Evolutionary conservation across 441 rosid genomes (phyloP).

Genomic region (Brassica balearica): DNA sequence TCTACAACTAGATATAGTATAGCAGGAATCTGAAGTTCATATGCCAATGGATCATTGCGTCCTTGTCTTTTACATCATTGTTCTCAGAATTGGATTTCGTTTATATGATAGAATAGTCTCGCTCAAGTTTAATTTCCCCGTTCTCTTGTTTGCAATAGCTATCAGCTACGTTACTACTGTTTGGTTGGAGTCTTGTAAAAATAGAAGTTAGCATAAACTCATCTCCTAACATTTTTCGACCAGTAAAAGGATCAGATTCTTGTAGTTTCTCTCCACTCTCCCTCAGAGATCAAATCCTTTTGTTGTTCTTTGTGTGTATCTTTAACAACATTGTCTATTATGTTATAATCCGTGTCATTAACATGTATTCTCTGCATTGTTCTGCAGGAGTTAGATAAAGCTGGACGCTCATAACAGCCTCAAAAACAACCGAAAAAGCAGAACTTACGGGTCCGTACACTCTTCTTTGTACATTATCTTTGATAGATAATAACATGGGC

Average conservation of each 20-base stretch:
- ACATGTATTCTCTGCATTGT: constrained; percentile 11
- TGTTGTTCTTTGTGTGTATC: constrained; percentile 17
- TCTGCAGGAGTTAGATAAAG: constrained; percentile 25
- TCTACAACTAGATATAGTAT: constrained; percentile 8
- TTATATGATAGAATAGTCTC: not conserved
- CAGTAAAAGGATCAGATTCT: constrained; percentile 17
- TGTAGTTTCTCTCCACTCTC: constrained; percentile 16
- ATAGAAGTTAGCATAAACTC: constrained; percentile 3
- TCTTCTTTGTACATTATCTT: constrained; percentile 40
- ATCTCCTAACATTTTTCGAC: constrained; percentile 3
- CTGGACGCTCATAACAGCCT: constrained; percentile 20
- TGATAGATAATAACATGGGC: constrained; percentile 36
- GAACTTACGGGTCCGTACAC: constrained; percentile 22
- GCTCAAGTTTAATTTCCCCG: not conserved
- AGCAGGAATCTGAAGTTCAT: constrained; percentile 10
- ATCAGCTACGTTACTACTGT: constrained; percentile 1
- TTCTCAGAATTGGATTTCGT: not conserved
- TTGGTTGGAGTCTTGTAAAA: not conserved
- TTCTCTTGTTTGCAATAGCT: constrained; percentile 10
- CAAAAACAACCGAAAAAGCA: constrained; percentile 13
- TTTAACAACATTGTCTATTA: not conserved
- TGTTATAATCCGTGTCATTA: constrained; percentile 1
- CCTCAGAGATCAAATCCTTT: constrained; percentile 6
- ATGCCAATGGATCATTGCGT: not conserved
- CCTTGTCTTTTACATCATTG: constrained; percentile 3